Percentiles rank a stretch among this genome's conserved stretches.
phyloP scores from a whole-genome alignment of 257 asterid genomes.

The Echites panduratus region DNA sequence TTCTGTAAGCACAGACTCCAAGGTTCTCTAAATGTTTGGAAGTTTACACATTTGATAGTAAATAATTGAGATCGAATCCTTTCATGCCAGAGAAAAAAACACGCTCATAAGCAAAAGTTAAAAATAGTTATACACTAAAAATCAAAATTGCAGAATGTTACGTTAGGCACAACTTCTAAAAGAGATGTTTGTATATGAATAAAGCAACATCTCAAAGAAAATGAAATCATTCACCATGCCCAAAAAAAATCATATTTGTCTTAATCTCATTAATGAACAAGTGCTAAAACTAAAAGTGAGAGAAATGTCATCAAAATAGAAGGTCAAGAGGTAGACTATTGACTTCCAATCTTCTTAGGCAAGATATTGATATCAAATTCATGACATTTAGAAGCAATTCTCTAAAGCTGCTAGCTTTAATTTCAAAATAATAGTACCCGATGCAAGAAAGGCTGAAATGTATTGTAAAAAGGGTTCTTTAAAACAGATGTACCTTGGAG shows the following conservation, averaged over 20 bases:
- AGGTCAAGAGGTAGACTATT: too few species aligned
- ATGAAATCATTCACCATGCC: not conserved
- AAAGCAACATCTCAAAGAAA: not conserved
- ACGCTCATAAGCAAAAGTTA: not conserved
- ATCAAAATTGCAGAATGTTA: not conserved
- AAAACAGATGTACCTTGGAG: not conserved
- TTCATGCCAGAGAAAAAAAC: not conserved
- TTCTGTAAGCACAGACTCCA: not conserved
- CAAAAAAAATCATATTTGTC: not conserved
- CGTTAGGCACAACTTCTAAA: not conserved
- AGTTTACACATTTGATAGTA: not conserved
- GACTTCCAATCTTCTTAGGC: too few species aligned
- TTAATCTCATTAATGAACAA: not conserved
- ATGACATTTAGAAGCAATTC: not conserved
- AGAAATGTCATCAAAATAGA: too few species aligned
- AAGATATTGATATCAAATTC: not conserved
- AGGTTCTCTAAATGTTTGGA: not conserved
- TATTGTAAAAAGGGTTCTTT: not conserved
- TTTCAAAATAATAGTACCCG: not conserved
- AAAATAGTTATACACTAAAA: not conserved
- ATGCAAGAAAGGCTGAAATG: not conserved
- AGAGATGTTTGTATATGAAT: not conserved
- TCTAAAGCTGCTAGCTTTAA: not conserved
- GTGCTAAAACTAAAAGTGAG: too few species aligned
- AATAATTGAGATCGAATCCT: too few species aligned